Conservation (phyloP, 768 basidiomycete genomes). For the Suillus placidus region DNA sequence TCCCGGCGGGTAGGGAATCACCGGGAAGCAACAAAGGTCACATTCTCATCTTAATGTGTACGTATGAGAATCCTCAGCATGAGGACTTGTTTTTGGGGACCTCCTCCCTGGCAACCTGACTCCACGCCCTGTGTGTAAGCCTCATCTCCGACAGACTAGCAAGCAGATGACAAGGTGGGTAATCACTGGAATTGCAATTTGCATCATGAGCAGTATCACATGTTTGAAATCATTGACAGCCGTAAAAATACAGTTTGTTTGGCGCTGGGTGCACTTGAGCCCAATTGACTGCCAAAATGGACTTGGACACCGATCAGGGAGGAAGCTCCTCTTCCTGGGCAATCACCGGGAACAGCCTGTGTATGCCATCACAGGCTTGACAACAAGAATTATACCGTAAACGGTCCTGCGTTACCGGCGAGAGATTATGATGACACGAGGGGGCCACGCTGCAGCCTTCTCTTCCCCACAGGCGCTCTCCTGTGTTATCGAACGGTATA, state of each 20-base stretch:
- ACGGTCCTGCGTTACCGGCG: conserved; percentile 35
- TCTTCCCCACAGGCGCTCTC: conserved; percentile 21
- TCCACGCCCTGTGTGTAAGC: neutral
- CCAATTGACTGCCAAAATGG: conserved; percentile 1
- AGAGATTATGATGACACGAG: conserved; percentile 33
- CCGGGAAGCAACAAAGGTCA: neutral
- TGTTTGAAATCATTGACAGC: neutral
- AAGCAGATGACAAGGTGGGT: neutral
- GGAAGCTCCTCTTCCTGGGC: neutral
- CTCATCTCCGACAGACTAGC: neutral
- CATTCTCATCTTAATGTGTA: neutral
- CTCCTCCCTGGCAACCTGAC: conserved; percentile 4
- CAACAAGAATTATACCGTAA: conserved; percentile 27
- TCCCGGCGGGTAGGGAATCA: neutral
- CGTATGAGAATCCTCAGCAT: neutral
- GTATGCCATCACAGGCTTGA: conserved; percentile 33
- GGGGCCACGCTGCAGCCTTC: conserved; percentile 38
- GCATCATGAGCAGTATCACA: neutral
- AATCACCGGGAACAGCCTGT: conserved; percentile 16
- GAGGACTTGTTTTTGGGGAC: conserved; percentile 2
- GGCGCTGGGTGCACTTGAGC: neutral
- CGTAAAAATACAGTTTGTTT: neutral
- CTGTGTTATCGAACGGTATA: conserved; percentile 35
- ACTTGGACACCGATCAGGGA: neutral
- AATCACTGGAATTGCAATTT: neutral